Percentiles rank a stretch among this genome's conserved stretches.
Conservation (phyloP, 2,329 filamentous ascomycete genomes). For the Reticulascus tulasneorum region DNA sequence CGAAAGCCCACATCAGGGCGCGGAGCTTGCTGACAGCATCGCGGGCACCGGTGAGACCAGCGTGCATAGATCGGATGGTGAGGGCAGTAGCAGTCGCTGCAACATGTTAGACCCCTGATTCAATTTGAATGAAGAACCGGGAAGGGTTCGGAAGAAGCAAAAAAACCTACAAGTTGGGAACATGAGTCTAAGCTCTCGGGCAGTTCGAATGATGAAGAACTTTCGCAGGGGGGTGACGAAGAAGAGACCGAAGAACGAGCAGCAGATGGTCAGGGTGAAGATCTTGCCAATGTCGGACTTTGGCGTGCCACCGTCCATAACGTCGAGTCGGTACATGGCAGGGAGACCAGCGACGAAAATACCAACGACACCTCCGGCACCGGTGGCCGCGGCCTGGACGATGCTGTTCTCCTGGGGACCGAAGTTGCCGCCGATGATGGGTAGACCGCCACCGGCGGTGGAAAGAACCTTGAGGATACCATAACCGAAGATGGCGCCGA, state of each 20-base stretch:
- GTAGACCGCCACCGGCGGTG: conserved; percentile 42
- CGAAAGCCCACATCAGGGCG: conserved; percentile 48
- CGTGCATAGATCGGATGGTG: conserved; percentile 61
- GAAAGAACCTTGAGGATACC: conserved; percentile 53
- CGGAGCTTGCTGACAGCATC: conserved; percentile 55
- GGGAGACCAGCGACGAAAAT: conserved; percentile 58
- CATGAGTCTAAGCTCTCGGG: conserved; percentile 54
- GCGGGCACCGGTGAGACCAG: conserved; percentile 44
- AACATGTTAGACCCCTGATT: too few species aligned
- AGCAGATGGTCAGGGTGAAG: conserved; percentile 57
- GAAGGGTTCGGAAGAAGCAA: too few species aligned
- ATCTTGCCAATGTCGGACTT: conserved; percentile 54
- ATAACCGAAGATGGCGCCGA: conserved; percentile 56
- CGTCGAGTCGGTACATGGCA: conserved; percentile 53
- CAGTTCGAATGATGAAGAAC: conserved; percentile 65
- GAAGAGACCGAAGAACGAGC: conserved; percentile 61
- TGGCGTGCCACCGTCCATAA: conserved; percentile 45
- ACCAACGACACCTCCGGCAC: conserved; percentile 52
- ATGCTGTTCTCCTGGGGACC: conserved; percentile 62
- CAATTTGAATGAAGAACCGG: too few species aligned
- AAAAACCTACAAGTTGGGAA: conserved; percentile 58
- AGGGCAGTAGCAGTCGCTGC: conserved; percentile 58
- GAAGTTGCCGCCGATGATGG: conserved; percentile 49
- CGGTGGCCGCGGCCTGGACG: conserved; percentile 56
- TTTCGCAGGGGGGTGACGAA: conserved; percentile 61